These are phyloP conservation scores for Novymonas esmeraldas DNA, from an alignment of 208 protist genomes.

Conservation along the genomic window DNA sequence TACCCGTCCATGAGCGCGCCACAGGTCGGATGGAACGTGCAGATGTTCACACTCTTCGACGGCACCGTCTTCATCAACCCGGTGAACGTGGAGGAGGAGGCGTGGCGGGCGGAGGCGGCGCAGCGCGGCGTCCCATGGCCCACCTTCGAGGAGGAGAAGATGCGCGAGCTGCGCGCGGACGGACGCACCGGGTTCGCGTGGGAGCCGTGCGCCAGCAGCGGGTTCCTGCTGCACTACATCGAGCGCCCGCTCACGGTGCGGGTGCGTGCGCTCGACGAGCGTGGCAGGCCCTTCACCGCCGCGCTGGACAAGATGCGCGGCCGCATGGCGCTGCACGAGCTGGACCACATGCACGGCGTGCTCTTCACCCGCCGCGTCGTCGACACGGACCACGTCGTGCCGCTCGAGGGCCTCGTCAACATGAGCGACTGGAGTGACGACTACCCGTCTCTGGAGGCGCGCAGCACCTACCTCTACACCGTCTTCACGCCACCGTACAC, in stretches of 20 bases:
- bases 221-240: constrained; percentile 91
- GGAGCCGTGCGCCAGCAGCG: constrained; percentile 91
- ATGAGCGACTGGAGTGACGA: constrained; percentile 93
- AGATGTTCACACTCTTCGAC: constrained; percentile 89
- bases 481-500: constrained; percentile 82
- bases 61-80: constrained; percentile 86
- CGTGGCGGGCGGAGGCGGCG: constrained; percentile 31
- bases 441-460: constrained; percentile 89
- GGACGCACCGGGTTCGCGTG: constrained; percentile 81
- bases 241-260: constrained; percentile 78
- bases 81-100: constrained; percentile 73
- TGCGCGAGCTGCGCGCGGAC: constrained; percentile 46
- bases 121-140: constrained; percentile 32
- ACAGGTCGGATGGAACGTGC: constrained; percentile 91
- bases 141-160: constrained; percentile 53
- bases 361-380: constrained; percentile 87
- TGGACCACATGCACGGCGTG: constrained; percentile 84
- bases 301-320: constrained; percentile 69
- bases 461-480: constrained; percentile 90
- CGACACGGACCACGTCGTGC: constrained; percentile 87
- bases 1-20: constrained; percentile 87
- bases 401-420: constrained; percentile 80
- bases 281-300: constrained; percentile 46
- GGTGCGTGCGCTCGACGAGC: constrained; percentile 47
- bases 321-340: constrained; percentile 86